Conservation (phyloP, 805 yeast genomes). For the Pichia ethanolica region DNA sequence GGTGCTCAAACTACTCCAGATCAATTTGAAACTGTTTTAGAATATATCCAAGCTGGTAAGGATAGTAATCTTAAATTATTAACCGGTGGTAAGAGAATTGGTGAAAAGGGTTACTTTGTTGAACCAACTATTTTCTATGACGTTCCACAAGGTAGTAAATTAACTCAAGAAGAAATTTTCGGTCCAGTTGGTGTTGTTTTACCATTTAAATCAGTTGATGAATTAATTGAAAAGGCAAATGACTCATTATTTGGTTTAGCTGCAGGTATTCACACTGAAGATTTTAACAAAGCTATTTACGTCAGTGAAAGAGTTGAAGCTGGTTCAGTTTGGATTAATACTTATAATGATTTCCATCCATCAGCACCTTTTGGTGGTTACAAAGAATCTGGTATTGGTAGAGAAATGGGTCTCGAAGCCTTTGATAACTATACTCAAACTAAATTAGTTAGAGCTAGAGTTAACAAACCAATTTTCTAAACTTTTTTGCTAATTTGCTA, state of each 20-base stretch:
- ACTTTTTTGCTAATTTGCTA: too few species aligned
- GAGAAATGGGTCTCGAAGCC: conserved; percentile 80
- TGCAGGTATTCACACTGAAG: conserved; percentile 69
- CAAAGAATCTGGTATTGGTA: conserved; percentile 76
- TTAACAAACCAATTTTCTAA: conserved; percentile 22
- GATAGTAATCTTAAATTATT: conserved; percentile 58
- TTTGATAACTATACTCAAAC: conserved; percentile 68
- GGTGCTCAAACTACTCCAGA: conserved; percentile 72
- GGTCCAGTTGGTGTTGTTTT: conserved; percentile 73
- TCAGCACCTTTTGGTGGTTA: conserved; percentile 78
- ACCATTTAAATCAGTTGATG: conserved; percentile 62
- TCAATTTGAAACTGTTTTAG: conserved; percentile 63
- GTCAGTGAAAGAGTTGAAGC: conserved; percentile 61
- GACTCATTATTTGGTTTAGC: conserved; percentile 71
- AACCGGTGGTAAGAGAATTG: conserved; percentile 64
- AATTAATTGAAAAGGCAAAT: conserved; percentile 60
- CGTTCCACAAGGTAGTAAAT: conserved; percentile 52
- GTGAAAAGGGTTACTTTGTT: conserved; percentile 62
- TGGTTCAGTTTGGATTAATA: conserved; percentile 77
- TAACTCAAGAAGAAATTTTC: conserved; percentile 68
- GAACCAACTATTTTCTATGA: conserved; percentile 70
- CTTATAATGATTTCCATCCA: conserved; percentile 70
- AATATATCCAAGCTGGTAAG: conserved; percentile 61
- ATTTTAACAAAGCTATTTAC: conserved; percentile 51
- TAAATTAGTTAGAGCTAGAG: conserved; percentile 58